Evolutionary conservation across 441 rosid species (phyloP), one percentile per base, ranked within the genome.

Genomic region (Euphorbia celastroides): DNA sequence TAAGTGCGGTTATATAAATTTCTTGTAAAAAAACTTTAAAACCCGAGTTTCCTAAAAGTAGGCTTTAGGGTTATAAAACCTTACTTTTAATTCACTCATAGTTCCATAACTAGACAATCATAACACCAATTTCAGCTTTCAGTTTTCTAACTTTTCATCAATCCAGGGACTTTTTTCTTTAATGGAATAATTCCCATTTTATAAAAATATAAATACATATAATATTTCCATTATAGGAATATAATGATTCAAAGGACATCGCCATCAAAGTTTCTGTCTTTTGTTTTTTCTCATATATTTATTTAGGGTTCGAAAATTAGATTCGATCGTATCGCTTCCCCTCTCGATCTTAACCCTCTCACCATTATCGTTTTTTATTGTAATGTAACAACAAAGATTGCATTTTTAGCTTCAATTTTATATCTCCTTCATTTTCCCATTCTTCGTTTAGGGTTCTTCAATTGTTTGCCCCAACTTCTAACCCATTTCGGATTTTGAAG

Each of bases 261-360:
- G 13, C 73, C n/a, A 25, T 74, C 81, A 68, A 64, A 72, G 34
- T 70, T 63, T 65, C 70, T 51, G 52, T 51, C 69, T 44, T 55
- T 66, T 56, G 12, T 22, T 41, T 41, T 36, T 41, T 61, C 23
- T 7, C 12, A 22, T 28, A 51, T 66, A 52, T 74, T 57, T 2
- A 13, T 52, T 52, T 60, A 60, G 66, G 70, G 73, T 63, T 69
- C 30, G 8, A 65, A 66, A 42, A 48, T 62, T 65, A 64, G 80
- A 77, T 81, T 81, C 83, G 76, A 75, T 75, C 79, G 66, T 75
- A 66, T 81, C 73, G 70, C 74, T 66, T 71, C 68, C 62, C 50
- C 61, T 74, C 75, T 75, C 78, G 80, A 79, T 78, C 75, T 74
- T 76, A 65, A 62, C 74, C 66, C 65, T 57, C 41, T 66, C 19